Percentiles rank a stretch among this genome's conserved stretches.
Evolutionary conservation across 2,329 filamentous ascomycete species (phyloP).

Genomic region (Septoria petroselini): DNA sequence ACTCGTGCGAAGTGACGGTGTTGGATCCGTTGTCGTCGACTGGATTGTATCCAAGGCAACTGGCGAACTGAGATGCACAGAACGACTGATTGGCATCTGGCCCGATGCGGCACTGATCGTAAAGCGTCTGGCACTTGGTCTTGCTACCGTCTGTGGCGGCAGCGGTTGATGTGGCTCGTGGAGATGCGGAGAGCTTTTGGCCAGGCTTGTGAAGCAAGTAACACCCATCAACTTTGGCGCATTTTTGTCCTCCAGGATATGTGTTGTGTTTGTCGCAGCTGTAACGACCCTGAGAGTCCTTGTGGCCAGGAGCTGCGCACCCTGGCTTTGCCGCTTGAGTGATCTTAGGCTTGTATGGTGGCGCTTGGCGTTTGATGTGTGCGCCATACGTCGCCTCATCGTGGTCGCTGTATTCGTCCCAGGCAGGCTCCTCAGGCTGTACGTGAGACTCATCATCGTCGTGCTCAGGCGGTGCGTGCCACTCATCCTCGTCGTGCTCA

Average conservation of each 20-base stretch:
- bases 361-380: not conserved
- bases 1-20: too few species aligned
- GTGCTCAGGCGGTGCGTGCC: too few species aligned
- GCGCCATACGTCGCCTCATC: not conserved
- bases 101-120: conserved; percentile 3
- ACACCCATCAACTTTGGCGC: conserved; percentile 12
- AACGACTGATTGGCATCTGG: conserved; percentile 14
- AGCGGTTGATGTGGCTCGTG: not conserved
- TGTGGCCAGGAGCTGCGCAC: conserved; percentile 12
- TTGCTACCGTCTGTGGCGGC: conserved; percentile 1
- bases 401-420: not conserved
- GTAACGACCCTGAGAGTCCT: conserved; percentile 12
- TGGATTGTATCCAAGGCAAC: too few species aligned
- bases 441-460: too few species aligned
- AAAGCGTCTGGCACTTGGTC: conserved; percentile 1
- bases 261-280: conserved; percentile 28
- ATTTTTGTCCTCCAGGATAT: conserved; percentile 26
- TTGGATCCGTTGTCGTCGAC: too few species aligned
- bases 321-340: not conserved
- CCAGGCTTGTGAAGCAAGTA: conserved; percentile 1
- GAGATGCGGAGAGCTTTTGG: not conserved
- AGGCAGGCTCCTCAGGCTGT: not conserved
- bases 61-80: conserved; percentile 9
- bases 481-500: too few species aligned
- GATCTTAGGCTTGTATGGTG: not conserved